Evolutionary conservation across 2,329 filamentous ascomycete species (phyloP).

Genomic region (Phyllosticta capitalensis): DNA sequence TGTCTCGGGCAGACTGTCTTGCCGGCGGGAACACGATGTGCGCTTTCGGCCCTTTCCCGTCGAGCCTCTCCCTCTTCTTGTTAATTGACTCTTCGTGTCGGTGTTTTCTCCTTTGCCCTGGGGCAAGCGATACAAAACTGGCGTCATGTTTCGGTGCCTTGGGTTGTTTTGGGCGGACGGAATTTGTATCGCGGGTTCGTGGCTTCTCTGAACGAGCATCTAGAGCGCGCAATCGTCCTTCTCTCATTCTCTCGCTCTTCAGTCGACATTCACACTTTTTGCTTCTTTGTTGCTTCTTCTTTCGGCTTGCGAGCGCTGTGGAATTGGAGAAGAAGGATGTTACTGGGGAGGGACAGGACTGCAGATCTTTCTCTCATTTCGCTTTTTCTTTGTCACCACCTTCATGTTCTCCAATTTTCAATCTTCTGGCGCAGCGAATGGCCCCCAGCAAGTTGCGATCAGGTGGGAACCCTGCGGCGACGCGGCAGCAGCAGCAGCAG

Average conservation of each 20-base stretch:
- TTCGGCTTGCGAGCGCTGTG: neutral
- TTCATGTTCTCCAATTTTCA: too few relatives aligned
- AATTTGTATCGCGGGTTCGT: neutral
- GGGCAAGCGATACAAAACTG: neutral
- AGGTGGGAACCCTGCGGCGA: neutral
- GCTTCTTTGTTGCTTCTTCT: neutral
- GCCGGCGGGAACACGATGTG: neutral
- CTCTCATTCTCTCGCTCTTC: neutral
- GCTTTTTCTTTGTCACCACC: too few relatives aligned
- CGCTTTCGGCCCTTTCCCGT: neutral
- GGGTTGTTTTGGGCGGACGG: neutral
- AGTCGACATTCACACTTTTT: neutral
- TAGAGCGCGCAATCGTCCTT: neutral
- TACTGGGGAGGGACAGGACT: neutral
- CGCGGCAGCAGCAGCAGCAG: neutral
- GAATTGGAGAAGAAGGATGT: neutral
- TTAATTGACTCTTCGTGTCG: neutral
- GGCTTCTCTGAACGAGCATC: neutral
- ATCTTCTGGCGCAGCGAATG: too few relatives aligned
- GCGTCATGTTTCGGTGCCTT: neutral
- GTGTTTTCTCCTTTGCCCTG: neutral
- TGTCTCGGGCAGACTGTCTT: neutral
- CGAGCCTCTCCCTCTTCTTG: neutral
- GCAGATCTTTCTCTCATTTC: neutral
- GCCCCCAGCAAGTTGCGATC: too few relatives aligned